Evolutionary conservation across 2,329 filamentous ascomycete species (phyloP).

Genomic region (Clarireedia hainanense): DNA sequence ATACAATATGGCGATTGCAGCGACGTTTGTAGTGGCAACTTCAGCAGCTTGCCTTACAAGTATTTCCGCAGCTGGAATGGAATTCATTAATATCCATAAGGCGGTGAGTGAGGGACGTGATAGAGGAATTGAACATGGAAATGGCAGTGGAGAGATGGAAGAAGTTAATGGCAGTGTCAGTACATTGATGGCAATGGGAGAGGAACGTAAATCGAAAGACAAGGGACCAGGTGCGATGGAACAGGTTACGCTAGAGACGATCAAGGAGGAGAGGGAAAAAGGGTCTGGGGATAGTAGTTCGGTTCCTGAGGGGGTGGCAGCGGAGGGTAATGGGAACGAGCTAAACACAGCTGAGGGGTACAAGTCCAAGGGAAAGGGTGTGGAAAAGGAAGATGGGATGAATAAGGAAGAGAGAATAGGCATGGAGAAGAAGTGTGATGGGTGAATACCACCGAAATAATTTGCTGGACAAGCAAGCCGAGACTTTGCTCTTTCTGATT

Average conservation of each 20-base stretch:
- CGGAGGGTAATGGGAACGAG: not conserved
- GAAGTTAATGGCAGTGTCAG: not conserved
- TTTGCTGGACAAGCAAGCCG: too few relatives aligned
- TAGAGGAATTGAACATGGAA: not conserved
- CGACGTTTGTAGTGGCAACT: slow-evolving; percentile 46
- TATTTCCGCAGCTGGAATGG: slow-evolving; percentile 41
- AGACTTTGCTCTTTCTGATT: too few relatives aligned
- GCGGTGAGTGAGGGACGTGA: slow-evolving; percentile 23
- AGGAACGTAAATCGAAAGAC: not conserved
- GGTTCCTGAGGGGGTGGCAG: not conserved
- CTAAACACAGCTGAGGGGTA: too few relatives aligned
- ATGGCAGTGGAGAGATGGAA: not conserved
- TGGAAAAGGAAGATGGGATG: too few relatives aligned
- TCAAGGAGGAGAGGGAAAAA: slow-evolving; percentile 1
- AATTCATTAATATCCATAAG: slow-evolving; percentile 51
- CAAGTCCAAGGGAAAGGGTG: too few relatives aligned
- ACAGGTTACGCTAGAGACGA: not conserved
- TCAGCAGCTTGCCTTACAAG: slow-evolving; percentile 41
- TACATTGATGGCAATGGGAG: not conserved
- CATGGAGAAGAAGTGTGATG: too few relatives aligned
- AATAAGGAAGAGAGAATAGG: too few relatives aligned
- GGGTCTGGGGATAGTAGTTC: not conserved
- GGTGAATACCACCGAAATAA: too few relatives aligned
- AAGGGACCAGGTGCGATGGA: not conserved
- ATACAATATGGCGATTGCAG: slow-evolving; percentile 46